A percentile compares a stretch with the other conserved stretches of the same genome.
phyloP scores from a whole-genome alignment of 371 early-diverging fungal species.

The Sporodiniella umbellata region DNA sequence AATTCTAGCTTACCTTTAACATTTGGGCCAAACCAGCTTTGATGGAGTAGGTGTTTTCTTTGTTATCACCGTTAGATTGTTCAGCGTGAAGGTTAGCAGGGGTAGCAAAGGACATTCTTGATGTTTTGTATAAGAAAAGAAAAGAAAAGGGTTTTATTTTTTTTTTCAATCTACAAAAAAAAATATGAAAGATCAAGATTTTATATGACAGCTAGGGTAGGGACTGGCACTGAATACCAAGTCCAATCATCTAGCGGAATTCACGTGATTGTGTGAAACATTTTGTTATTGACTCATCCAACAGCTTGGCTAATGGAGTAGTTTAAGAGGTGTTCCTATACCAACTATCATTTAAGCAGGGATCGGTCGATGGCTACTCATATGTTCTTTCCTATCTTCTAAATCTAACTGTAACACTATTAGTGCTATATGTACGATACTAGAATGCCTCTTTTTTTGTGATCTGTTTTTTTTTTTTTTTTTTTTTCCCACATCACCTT shows the following conservation, averaged over 20 bases:
- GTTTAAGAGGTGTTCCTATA: too few species aligned
- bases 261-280: slow-evolving; percentile 34
- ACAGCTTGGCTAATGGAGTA: too few species aligned
- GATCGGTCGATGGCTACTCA: too few species aligned
- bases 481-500: background rate
- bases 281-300: slow-evolving; percentile 2
- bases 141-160: slow-evolving; percentile 19
- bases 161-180: too few species aligned
- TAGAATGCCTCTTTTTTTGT: too few species aligned
- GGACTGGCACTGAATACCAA: slow-evolving; percentile 9
- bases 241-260: slow-evolving; percentile 3
- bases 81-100: slow-evolving; percentile 69
- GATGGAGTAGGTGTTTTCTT: slow-evolving; percentile 59
- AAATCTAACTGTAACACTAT: too few species aligned
- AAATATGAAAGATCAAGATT: slow-evolving; percentile 65
- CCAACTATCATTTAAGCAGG: too few species aligned
- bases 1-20: slow-evolving; percentile 82
- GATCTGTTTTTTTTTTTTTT: too few species aligned
- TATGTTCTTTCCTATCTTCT: too few species aligned
- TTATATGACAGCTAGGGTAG: slow-evolving; percentile 10
- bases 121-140: slow-evolving; percentile 16
- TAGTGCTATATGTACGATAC: too few species aligned
- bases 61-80: slow-evolving; percentile 38
- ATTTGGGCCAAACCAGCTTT: slow-evolving; percentile 97
- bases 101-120: slow-evolving; percentile 47